Evolutionary conservation across 1,139 yeast species (phyloP).

Genomic region (Wickerhamomyces sp.): DNA sequence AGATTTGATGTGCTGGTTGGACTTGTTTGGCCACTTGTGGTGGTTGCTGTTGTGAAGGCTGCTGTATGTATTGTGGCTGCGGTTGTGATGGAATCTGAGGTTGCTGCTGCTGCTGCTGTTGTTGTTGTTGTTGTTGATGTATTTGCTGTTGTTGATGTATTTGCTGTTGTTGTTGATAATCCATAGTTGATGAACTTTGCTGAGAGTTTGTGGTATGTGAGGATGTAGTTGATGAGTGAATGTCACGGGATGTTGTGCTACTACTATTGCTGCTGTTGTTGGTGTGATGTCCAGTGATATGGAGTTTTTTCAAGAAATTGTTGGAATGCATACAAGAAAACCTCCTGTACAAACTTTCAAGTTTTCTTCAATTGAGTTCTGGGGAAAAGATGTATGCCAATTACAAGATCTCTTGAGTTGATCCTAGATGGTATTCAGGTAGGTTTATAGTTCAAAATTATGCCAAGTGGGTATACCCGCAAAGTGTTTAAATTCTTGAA

Average conservation of each 20-base stretch:
- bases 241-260: too few species aligned
- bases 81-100: slow-evolving; percentile 2
- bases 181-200: too few species aligned
- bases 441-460: too few species aligned
- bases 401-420: too few species aligned
- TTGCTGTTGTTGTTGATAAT: too few species aligned
- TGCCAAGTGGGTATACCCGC: too few species aligned
- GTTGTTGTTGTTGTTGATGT: slow-evolving; percentile 2
- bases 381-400: too few species aligned
- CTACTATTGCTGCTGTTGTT: too few species aligned
- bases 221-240: slow-evolving; percentile 2
- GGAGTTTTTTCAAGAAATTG: slow-evolving; percentile 14
- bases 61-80: slow-evolving; percentile 3
- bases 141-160: slow-evolving; percentile 3
- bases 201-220: not conserved
- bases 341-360: too few species aligned
- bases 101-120: slow-evolving; percentile 5
- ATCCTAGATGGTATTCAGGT: too few species aligned
- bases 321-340: slow-evolving; percentile 6
- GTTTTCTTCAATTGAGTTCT: too few species aligned
- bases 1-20: slow-evolving; percentile 4
- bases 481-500: too few species aligned
- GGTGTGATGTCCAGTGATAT: slow-evolving; percentile 9
- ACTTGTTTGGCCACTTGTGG: not conserved
- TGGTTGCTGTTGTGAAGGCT: slow-evolving; percentile 3